phyloP scores from a whole-genome alignment of 2,329 filamentous ascomycete species.

The Fusarium tricinctum region DNA sequence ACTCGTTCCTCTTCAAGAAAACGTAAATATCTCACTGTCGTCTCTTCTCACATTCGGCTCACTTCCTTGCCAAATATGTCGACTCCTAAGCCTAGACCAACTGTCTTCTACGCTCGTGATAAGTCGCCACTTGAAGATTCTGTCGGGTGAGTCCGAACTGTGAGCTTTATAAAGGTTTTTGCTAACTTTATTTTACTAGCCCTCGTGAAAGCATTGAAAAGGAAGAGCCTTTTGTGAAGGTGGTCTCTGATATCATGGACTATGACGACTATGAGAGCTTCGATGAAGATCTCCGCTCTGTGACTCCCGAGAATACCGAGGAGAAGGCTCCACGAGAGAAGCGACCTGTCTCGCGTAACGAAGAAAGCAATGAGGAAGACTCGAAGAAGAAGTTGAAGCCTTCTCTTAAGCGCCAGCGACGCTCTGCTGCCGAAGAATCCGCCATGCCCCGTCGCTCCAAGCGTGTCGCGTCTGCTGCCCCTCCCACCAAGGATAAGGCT shows the following conservation, averaged over 20 bases:
- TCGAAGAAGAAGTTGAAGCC: background rate
- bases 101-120: slow-evolving; percentile 46
- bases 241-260: slow-evolving; percentile 26
- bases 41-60: background rate
- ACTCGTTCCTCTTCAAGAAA: no score
- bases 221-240: slow-evolving; percentile 1
- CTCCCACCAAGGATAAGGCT: background rate
- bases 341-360: slow-evolving; percentile 6
- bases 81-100: background rate
- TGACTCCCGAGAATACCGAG: background rate
- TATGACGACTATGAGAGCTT: slow-evolving; percentile 30
- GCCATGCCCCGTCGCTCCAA: slow-evolving; percentile 28
- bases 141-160: slow-evolving; percentile 15
- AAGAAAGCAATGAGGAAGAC: background rate
- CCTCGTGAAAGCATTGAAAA: slow-evolving; percentile 29
- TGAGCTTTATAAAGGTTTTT: fast-evolving
- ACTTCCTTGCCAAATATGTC: slow-evolving; percentile 31
- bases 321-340: slow-evolving; percentile 1
- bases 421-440: background rate
- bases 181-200: slow-evolving; percentile 20
- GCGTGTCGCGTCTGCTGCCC: slow-evolving; percentile 17
- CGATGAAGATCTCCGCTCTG: slow-evolving; percentile 5
- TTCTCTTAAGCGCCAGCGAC: slow-evolving; percentile 31
- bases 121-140: slow-evolving; percentile 28
- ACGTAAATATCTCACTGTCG: background rate